These are phyloP conservation scores for Penstemon eatonii DNA, from an alignment of 257 asterid genomes.

Conservation along the genomic window DNA sequence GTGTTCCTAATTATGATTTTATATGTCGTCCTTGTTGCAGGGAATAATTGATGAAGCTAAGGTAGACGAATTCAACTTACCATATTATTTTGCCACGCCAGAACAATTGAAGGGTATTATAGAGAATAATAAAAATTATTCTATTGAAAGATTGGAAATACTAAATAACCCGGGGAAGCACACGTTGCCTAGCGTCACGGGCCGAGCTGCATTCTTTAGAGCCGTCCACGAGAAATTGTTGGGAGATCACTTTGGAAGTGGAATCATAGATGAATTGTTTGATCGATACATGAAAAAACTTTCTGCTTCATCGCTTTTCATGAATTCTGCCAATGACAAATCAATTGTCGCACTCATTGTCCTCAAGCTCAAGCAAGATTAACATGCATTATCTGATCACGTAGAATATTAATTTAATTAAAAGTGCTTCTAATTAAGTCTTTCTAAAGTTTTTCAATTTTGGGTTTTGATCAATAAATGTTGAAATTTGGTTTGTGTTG, in stretches of 20 bases:
- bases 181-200: not conserved
- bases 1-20: not conserved
- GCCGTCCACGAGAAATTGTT: constrained; percentile 28
- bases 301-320: constrained; percentile 32
- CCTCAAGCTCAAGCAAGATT: constrained; percentile 30
- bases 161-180: constrained; percentile 26
- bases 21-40: too few relatives aligned
- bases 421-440: too few relatives aligned
- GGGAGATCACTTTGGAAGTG: constrained; percentile 40
- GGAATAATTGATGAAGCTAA: constrained; percentile 6
- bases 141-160: constrained; percentile 36
- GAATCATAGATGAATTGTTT: constrained; percentile 46
- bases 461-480: too few relatives aligned
- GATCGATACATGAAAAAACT: constrained; percentile 31
- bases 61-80: constrained; percentile 40
- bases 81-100: constrained; percentile 17
- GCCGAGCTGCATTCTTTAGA: not conserved
- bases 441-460: too few relatives aligned
- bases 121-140: constrained; percentile 17
- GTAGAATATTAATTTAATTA: too few relatives aligned
- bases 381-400: too few relatives aligned
- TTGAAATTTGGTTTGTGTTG: too few relatives aligned
- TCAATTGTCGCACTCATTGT: constrained; percentile 35
- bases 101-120: constrained; percentile 28
- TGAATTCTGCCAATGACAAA: constrained; percentile 40